Percentiles rank a stretch among this genome's conserved stretches.
These are phyloP conservation scores for Paxillus rubicundulus DNA, from an alignment of 768 basidiomycete genomes.

Conservation along the genomic window DNA sequence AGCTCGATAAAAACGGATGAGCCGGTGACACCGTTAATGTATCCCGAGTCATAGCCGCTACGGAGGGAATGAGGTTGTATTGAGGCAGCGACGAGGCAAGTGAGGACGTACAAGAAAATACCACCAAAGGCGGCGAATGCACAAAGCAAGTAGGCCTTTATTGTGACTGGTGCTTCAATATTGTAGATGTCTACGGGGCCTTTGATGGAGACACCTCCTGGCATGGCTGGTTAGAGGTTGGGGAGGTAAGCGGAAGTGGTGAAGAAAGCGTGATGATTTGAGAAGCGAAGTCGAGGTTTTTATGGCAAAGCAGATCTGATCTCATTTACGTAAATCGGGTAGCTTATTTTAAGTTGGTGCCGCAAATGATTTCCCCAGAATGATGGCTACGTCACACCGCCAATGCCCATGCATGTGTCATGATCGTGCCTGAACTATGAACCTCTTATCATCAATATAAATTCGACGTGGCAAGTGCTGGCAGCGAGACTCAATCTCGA, in stretches of 20 bases:
- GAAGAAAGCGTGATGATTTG: neutral
- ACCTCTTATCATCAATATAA: too few species aligned
- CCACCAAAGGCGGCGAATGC: constrained; percentile 38
- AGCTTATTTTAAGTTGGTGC: too few species aligned
- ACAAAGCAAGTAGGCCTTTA: constrained; percentile 27
- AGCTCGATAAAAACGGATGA: constrained; percentile 25
- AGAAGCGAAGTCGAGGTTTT: neutral
- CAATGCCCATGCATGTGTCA: too few species aligned
- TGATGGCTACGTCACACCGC: too few species aligned
- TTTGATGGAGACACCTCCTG: neutral
- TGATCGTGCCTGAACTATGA: too few species aligned
- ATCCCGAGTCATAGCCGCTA: constrained; percentile 78
- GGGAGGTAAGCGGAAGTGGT: neutral
- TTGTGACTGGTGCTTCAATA: constrained; percentile 24
- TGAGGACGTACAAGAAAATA: constrained; percentile 30
- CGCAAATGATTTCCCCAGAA: too few species aligned
- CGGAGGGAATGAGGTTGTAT: neutral
- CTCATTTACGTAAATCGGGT: too few species aligned
- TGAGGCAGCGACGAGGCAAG: neutral
- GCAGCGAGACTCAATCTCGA: too few species aligned
- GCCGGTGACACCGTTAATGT: constrained; percentile 69
- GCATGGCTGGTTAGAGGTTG: constrained; percentile 12
- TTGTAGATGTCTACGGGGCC: neutral
- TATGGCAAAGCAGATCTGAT: too few species aligned
- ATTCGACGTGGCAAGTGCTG: too few species aligned